Evolutionary conservation across 148 eudicot genomes (phyloP), one percentile per base, ranked within the genome.

Genomic region (Beta vulgaris): DNA sequence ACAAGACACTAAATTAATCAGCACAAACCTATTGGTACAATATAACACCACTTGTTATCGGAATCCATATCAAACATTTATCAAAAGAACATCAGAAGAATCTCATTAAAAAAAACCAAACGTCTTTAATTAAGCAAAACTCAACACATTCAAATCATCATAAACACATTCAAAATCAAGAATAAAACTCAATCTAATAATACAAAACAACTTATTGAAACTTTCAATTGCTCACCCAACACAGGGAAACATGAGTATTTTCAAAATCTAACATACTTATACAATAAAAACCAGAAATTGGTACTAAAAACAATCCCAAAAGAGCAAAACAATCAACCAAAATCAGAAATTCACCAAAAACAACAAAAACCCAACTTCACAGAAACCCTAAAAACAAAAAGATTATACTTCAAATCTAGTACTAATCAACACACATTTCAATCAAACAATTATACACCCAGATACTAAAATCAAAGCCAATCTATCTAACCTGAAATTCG

Each of bases 401-500:
- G 21, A 40, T 16, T 23, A 26, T 15, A 43, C 69, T 69, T 46
- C 65, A 4, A 54, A 49, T 57, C 73, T 23, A 53, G 2, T 14
- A n/a, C n/a, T n/a, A 80, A 15, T 23, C 46, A 66, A 63, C 0
- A 36, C 58, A 75, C 25, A 49, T 39, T 21, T 12, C 43, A 66
- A 37, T 36, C 40, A 35, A 54, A 28, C 37, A 51, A 36, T 36
- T 19, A 74, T 1, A 66, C 26, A 37, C 53, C 61, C n/a, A 7
- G 49, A 49, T 57, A 55, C 62, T 54, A 13, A 49, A 74, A 62
- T 15, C 48, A 58, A 6, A 49, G 23, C 6, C 19, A 40, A 53
- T 7, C 11, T 31, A 58, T 46, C 63, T 39, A n/a, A 84, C 86
- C 86, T 74, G 86, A 84, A 78, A 84, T 84, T 44, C 86, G 84